Conservation (phyloP, 352 stramenopile species). For the Phytophthora podocarpi region DNA sequence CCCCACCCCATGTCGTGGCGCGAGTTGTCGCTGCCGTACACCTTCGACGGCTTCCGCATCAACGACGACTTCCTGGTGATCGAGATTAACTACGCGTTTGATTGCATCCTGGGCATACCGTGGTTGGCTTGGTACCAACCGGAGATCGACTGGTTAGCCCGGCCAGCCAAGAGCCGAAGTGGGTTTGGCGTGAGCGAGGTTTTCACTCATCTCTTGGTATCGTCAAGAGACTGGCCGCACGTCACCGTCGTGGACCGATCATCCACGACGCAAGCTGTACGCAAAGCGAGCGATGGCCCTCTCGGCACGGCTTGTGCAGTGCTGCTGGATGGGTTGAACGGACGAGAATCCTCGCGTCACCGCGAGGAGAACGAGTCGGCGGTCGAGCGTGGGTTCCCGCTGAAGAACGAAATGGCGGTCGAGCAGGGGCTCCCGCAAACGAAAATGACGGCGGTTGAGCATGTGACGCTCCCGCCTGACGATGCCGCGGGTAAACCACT, state of each 20-base stretch:
- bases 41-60: neutral
- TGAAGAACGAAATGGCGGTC: neutral
- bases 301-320: constrained; percentile 2
- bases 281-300: constrained; percentile 22
- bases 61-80: constrained; percentile 28
- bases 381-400: neutral
- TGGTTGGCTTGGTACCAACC: constrained; percentile 18
- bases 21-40: neutral
- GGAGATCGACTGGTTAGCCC: constrained; percentile 1
- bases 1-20: constrained; percentile 1
- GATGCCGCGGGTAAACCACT: no score
- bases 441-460: neutral
- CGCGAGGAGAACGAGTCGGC: neutral
- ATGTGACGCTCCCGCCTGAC: no score
- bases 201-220: constrained; percentile 16
- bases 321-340: neutral
- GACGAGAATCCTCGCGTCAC: neutral
- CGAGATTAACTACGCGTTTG: constrained; percentile 31
- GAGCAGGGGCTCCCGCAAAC: neutral
- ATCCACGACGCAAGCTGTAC: neutral
- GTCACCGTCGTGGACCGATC: constrained; percentile 9
- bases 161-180: constrained; percentile 11
- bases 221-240: constrained; percentile 8
- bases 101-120: constrained; percentile 33
- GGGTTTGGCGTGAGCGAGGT: constrained; percentile 17